Percentiles rank a stretch among this genome's conserved stretches.
These are phyloP conservation scores for Mycena rosella DNA, from an alignment of 768 basidiomycete genomes.

Conservation along the genomic window DNA sequence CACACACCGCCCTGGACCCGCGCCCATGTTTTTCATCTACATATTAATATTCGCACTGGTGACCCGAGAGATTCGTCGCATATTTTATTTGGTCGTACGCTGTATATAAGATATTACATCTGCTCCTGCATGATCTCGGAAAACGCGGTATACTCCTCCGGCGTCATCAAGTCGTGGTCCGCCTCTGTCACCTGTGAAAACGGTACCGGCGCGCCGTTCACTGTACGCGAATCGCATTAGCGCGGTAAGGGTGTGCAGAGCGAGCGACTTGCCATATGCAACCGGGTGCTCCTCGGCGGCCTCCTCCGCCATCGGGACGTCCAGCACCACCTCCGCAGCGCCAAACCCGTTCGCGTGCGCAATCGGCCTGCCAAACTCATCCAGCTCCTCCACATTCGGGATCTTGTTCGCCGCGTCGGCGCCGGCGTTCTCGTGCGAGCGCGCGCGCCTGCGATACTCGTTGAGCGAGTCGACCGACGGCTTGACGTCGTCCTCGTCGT, in stretches of 20 bases:
- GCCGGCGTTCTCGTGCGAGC: constrained; percentile 67
- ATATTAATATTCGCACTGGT: too few relatives aligned
- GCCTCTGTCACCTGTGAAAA: constrained; percentile 91
- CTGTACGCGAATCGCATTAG: constrained; percentile 55
- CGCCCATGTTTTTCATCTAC: too few relatives aligned
- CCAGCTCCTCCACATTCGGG: constrained; percentile 48
- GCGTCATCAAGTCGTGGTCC: constrained; percentile 92
- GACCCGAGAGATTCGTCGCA: too few relatives aligned
- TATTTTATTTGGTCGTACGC: too few relatives aligned
- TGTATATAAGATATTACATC: too few relatives aligned
- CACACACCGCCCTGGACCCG: too few relatives aligned
- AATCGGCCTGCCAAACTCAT: constrained; percentile 35
- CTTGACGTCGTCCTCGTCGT: constrained; percentile 80
- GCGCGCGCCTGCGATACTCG: constrained; percentile 79
- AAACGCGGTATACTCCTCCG: constrained; percentile 90
- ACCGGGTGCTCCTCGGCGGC: constrained; percentile 66
- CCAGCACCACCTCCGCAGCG: constrained; percentile 37
- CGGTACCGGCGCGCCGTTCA: constrained; percentile 79
- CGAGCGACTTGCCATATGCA: constrained; percentile 68
- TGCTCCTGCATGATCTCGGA: constrained; percentile 73
- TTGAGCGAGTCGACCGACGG: constrained; percentile 76
- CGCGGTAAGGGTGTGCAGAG: not conserved
- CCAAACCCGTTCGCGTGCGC: constrained; percentile 38
- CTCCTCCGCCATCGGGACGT: constrained; percentile 42
- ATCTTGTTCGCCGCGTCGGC: constrained; percentile 51